Base-by-base conservation (phyloP, 1,284 basidiomycete genomes). In the Gymnopus androsaceus region DNA sequence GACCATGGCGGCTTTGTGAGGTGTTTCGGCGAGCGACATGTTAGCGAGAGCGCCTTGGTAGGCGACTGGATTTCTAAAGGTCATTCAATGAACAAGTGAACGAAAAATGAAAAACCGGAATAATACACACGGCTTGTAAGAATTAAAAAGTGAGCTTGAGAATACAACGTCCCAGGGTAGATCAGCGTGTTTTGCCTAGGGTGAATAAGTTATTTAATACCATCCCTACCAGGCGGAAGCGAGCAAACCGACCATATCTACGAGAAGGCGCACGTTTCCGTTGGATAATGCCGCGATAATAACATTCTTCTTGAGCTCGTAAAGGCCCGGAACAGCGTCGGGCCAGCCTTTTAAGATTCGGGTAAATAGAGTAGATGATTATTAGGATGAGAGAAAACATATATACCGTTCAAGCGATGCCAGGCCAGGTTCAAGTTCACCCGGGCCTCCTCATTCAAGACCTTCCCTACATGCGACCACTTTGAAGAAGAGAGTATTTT, bases 91-190 rank as follows among this genome's bases (percentile, higher is more conserved):
- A 45, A 6, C 1, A 55, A 37, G 23, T 7, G 49, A 44, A 38
- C n/a, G 36, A 17, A 38, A 3, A 17, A 7, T 12, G 36, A 19
- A 17, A n/a, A 38, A 38, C n/a, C n/a, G 17, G 19, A 7, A 9
- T 11, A 21, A 25, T 36, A 55, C 57, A 7, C 40, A 85, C 82
- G 85, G 83, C 65, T 88, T 88, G 71, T 79, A 87, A 0, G 79
- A 77, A 4, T 74, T 71, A 42, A 86, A 81, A 7, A 87, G 67
- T 54, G 86, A 82, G 1, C 77, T 72, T 0, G 84, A 84, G 56
- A 88, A 76, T 14, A 88, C 69, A 1, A 76, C 72, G 60, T 88
- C 83, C 84, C 83, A 88, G 0, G 83, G 84, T 5, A 88, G 70
- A 25, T 78, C 69, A 1, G 82, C 79, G 56, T 79, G 67, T 63